These are phyloP conservation scores for Takashimella koratensis DNA, from an alignment of 1,284 basidiomycete genomes.

Conservation along the genomic window DNA sequence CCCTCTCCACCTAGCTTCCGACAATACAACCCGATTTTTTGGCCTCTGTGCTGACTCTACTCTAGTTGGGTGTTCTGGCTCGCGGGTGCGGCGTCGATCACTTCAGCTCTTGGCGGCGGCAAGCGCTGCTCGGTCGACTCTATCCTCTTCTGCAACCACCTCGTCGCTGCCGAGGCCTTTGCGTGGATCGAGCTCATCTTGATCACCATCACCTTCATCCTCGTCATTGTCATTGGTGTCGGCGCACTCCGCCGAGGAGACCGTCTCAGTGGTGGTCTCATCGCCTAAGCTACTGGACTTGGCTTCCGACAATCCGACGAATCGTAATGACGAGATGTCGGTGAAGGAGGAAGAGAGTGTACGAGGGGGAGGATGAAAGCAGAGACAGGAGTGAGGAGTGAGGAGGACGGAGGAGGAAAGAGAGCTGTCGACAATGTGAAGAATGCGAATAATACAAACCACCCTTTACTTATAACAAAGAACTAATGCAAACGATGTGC, in stretches of 20 bases:
- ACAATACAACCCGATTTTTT: no score
- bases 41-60: conserved; percentile 1
- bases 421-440: no score
- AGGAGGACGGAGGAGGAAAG: no score
- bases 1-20: no score
- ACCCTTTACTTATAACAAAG: no score
- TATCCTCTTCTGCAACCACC: conserved; percentile 30
- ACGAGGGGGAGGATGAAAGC: no score
- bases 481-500: no score
- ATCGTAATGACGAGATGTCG: no score
- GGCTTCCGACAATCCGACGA: no score
- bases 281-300: neutral
- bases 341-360: no score
- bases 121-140: conserved; percentile 26
- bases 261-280: conserved; percentile 19
- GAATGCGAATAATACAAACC: no score
- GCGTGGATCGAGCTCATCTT: conserved; percentile 50
- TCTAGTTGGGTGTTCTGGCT: conserved; percentile 50
- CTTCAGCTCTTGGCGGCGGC: conserved; percentile 42
- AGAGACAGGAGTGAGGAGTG: no score
- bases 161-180: conserved; percentile 46
- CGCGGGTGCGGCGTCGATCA: conserved; percentile 40
- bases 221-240: conserved; percentile 31
- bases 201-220: conserved; percentile 33
- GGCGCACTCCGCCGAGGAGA: conserved; percentile 39